Conservation (phyloP, 805 yeast species). For the Ogataea corticis region DNA sequence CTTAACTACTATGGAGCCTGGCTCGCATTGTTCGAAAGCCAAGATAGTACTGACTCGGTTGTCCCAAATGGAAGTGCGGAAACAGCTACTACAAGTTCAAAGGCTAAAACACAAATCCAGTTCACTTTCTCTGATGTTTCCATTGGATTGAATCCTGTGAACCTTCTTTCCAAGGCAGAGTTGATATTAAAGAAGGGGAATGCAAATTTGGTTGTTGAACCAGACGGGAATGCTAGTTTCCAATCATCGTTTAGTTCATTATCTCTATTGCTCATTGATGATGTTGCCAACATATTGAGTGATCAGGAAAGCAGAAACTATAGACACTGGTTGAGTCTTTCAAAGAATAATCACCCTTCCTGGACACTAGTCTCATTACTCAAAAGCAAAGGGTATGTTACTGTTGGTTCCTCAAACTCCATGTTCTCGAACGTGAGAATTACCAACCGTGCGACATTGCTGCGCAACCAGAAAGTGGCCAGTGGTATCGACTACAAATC, state of each 20-base stretch:
- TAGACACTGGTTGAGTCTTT: constrained; percentile 26
- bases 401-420: constrained; percentile 48
- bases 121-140: constrained; percentile 51
- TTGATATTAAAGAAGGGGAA: constrained; percentile 55
- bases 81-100: not conserved
- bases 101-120: constrained; percentile 18
- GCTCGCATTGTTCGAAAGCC: constrained; percentile 45
- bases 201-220: constrained; percentile 43
- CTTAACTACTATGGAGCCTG: constrained; percentile 63
- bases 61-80: not conserved
- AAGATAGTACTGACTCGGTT: not conserved
- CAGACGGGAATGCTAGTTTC: constrained; percentile 22
- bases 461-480: constrained; percentile 12
- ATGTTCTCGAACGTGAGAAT: constrained; percentile 35
- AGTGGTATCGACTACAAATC: constrained; percentile 23
- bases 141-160: constrained; percentile 63
- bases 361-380: constrained; percentile 46
- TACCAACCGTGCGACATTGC: constrained; percentile 11
- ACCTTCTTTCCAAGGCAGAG: constrained; percentile 53
- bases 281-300: constrained; percentile 39
- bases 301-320: constrained; percentile 28
- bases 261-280: constrained; percentile 64
- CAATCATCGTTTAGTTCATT: constrained; percentile 48
- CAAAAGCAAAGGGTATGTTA: constrained; percentile 50
- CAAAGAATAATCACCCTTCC: constrained; percentile 19